Evolutionary conservation across 306 rosid species (phyloP), one percentile per base, ranked within the genome.

Genomic region (Dryas octopetala): DNA sequence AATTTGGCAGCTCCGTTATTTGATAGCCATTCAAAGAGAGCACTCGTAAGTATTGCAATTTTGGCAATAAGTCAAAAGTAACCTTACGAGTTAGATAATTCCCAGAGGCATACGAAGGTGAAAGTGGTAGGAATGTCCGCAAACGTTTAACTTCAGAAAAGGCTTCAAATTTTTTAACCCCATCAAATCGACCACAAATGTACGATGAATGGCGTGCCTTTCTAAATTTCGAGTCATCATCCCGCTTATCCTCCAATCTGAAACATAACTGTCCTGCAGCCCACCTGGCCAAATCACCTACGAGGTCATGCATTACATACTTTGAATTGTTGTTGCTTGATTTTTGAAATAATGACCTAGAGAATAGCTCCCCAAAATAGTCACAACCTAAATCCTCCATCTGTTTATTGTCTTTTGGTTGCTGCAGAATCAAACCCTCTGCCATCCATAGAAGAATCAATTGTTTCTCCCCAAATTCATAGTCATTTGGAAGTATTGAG

Each of bases 241-340:
- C 7, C 13, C 7, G 8, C 62, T 47, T 10, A 14, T 0, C 32
- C 4, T 26, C 72, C 4, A 69, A 0, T 3, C 61, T 13, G 1
- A 66, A 51, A 4, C 76, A 78, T 23, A 62, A 46, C 16, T 55
- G 16, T 8, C 74, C 46, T 1, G 19, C 46, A 38, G 72, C 70
- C 55, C 2, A 68, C 43, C 26, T 75, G 12, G 85, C 88, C 15
- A 85, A 62, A 17, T 84, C 88, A 54, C 76, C 62, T 2, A 84
- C 9, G 13, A 85, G 83, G 4, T 81, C 88, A 76, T 85, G 85
- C 85, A 85, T 81, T 38, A 78, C 48, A 52, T 75, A 75, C 3
- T 0, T 0, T 4, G 62, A 53, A 46, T 0, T 4, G 0, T 40
- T 50, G 5, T 3, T 10, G 12, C 13, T 62, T 4, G 76, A 68